A percentile compares a stretch with the other conserved stretches of the same genome.
phyloP scores from a whole-genome alignment of 2,329 filamentous ascomycete genomes.

The Verticillium nubilum region DNA sequence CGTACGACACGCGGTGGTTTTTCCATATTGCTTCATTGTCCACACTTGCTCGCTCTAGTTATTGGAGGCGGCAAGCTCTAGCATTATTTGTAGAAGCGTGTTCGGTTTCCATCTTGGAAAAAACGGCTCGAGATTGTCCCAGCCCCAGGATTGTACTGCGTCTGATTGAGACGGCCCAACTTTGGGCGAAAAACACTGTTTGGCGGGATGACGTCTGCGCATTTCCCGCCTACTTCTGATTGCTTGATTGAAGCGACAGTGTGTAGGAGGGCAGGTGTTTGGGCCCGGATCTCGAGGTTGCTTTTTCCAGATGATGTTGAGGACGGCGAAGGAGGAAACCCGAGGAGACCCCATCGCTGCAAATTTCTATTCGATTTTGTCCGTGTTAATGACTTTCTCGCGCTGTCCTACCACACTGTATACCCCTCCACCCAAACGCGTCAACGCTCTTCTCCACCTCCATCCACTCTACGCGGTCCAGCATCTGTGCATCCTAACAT shows the following conservation, averaged over 20 bases:
- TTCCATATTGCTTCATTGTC: conserved; percentile 62
- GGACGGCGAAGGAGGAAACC: not conserved
- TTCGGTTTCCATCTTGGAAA: not conserved
- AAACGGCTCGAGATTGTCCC: not conserved
- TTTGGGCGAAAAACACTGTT: not conserved
- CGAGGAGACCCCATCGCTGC: not conserved
- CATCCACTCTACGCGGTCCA: not conserved
- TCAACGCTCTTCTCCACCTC: conserved; percentile 5
- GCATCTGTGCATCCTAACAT: not conserved
- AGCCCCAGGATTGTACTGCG: no score
- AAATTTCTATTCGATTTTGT: not conserved
- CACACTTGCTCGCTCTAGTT: conserved; percentile 59
- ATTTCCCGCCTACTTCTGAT: not conserved
- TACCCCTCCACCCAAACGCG: conserved; percentile 8
- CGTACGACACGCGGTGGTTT: conserved; percentile 23
- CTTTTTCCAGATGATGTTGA: conserved; percentile 1
- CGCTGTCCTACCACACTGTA: conserved; percentile 3
- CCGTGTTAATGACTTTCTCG: not conserved
- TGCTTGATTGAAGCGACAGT: not conserved
- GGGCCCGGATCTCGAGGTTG: conserved; percentile 44
- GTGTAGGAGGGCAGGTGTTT: not conserved
- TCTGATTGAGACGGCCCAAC: not conserved
- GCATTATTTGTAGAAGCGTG: conserved; percentile 54
- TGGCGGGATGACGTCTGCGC: not conserved
- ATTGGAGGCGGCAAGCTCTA: conserved; percentile 59